phyloP scores from a whole-genome alignment of 768 basidiomycete species.

The Kockovaella imperatae region DNA sequence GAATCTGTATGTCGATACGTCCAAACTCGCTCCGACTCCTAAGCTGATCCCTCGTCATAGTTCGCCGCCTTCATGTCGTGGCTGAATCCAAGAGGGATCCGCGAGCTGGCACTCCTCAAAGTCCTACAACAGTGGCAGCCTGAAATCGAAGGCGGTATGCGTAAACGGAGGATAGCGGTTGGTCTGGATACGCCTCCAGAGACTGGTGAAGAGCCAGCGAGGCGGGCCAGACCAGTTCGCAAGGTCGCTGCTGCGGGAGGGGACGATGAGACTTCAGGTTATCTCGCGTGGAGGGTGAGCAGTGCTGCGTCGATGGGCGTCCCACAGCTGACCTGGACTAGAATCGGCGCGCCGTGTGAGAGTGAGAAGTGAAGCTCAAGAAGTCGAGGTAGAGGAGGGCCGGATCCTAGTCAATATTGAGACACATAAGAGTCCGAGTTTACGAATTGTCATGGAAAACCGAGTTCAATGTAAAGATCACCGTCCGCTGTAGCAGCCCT shows the following conservation, averaged over 20 bases:
- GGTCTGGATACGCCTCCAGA: conserved; percentile 18
- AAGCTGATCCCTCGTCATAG: conserved; percentile 48
- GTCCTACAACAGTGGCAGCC: conserved; percentile 51
- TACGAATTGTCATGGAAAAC: too few species aligned
- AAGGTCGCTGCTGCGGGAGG: background rate
- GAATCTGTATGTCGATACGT: conserved; percentile 76
- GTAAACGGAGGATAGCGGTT: conserved; percentile 15
- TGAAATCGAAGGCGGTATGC: conserved; percentile 37
- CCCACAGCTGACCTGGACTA: too few species aligned
- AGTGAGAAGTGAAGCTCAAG: too few species aligned
- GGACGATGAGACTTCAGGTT: conserved; percentile 4
- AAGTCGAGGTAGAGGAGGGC: too few species aligned
- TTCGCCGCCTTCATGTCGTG: conserved; percentile 74
- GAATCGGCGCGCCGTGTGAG: too few species aligned
- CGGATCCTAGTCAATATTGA: too few species aligned
- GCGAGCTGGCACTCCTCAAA: conserved; percentile 71
- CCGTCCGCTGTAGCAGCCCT: too few species aligned
- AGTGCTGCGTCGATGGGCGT: too few species aligned
- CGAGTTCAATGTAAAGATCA: too few species aligned
- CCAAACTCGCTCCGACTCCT: background rate
- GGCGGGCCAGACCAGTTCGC: background rate
- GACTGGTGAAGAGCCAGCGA: conserved; percentile 4
- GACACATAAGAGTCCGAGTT: too few species aligned
- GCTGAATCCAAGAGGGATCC: conserved; percentile 84
- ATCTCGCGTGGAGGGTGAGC: conserved; percentile 6